A percentile compares a stretch with the other conserved stretches of the same genome.
Conservation (phyloP, 2,329 filamentous ascomycete species). For the Xylariaceae sp. region DNA sequence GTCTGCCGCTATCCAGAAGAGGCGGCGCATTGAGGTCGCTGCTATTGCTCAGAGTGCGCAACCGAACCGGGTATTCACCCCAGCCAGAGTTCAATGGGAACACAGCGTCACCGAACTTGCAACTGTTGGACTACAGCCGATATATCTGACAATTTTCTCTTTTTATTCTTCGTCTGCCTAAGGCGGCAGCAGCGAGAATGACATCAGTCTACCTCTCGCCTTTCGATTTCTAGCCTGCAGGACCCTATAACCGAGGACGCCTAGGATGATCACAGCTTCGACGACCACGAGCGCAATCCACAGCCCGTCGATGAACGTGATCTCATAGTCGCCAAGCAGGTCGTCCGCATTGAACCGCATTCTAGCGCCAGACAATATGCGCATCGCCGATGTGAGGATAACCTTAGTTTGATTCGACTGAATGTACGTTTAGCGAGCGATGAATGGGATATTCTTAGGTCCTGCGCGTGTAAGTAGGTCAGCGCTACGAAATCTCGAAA, state of each 20-base stretch:
- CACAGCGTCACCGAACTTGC: no score
- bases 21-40: no score
- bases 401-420: no score
- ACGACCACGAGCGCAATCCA: slow-evolving; percentile 56
- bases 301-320: slow-evolving; percentile 52
- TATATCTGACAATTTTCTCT: not conserved
- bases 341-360: slow-evolving; percentile 23
- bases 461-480: not conserved
- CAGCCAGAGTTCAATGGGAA: no score
- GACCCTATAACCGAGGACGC: slow-evolving; percentile 40
- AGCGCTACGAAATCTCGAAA: no score
- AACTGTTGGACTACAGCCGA: no score
- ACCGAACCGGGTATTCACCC: no score
- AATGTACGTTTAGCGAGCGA: no score
- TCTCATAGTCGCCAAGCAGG: slow-evolving; percentile 43
- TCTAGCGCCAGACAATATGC: slow-evolving; percentile 5
- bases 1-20: no score
- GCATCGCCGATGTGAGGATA: no score
- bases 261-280: slow-evolving; percentile 53
- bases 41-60: no score
- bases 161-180: not conserved
- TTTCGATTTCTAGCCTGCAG: not conserved
- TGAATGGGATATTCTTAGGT: no score
- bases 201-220: not conserved
- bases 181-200: not conserved